Evolutionary conservation across 1,284 basidiomycete species (phyloP).

Genomic region (Sanguinoderma infundibulare): DNA sequence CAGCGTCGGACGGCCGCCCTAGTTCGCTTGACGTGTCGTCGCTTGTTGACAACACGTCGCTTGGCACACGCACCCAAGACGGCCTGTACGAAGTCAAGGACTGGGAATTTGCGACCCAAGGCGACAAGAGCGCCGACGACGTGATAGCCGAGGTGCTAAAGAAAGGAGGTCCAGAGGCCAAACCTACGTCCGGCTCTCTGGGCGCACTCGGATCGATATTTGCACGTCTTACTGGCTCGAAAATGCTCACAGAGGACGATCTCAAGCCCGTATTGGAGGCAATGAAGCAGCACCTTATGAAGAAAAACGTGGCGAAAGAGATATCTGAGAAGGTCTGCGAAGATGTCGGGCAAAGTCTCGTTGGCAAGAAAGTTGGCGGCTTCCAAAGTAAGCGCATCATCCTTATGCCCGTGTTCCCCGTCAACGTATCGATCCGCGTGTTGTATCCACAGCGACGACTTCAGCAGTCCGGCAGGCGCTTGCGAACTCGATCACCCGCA

Average conservation of each 20-base stretch:
- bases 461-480: slow-evolving; percentile 86
- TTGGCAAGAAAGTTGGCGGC: slow-evolving; percentile 90
- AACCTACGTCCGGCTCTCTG: slow-evolving; percentile 47
- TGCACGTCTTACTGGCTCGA: slow-evolving; percentile 83
- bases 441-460: slow-evolving; percentile 66
- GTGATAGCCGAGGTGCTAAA: slow-evolving; percentile 62
- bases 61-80: slow-evolving; percentile 80
- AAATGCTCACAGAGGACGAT: slow-evolving; percentile 83
- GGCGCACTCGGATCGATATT: slow-evolving; percentile 79
- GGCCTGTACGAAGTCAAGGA: slow-evolving; percentile 96
- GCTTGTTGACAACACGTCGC: slow-evolving; percentile 78
- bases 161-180: slow-evolving; percentile 40
- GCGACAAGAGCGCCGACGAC: slow-evolving; percentile 53
- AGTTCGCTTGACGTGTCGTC: slow-evolving; percentile 57
- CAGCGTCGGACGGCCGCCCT: slow-evolving; percentile 33
- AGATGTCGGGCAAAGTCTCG: slow-evolving; percentile 85
- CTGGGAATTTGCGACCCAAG: slow-evolving; percentile 68
- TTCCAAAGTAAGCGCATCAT: slow-evolving; percentile 70
- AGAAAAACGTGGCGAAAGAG: slow-evolving; percentile 97
- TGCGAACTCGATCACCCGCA: slow-evolving; percentile 87
- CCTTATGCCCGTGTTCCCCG: slow-evolving; percentile 1
- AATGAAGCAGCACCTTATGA: slow-evolving; percentile 98
- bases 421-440: background rate
- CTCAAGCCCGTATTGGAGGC: slow-evolving; percentile 87
- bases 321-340: slow-evolving; percentile 96